Percentiles rank a stretch among this genome's conserved stretches.
These are phyloP conservation scores for Fusarium verrucosum DNA, from an alignment of 2,329 filamentous ascomycete species.

Conservation along the genomic window DNA sequence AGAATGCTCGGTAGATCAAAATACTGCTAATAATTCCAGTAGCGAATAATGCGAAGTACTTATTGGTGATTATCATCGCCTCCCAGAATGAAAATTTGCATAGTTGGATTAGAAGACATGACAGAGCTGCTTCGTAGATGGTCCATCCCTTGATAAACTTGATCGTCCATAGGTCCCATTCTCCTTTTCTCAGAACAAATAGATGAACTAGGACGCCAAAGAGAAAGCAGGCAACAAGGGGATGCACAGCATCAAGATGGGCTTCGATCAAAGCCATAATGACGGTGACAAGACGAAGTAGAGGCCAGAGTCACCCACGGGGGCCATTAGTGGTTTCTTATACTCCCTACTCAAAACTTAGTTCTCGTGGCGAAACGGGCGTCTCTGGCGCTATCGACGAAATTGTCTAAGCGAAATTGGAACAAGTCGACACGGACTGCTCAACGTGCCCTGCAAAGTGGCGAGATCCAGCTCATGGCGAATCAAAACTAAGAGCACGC, in stretches of 20 bases:
- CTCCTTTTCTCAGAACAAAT: slow-evolving; percentile 3
- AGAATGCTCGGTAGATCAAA: slow-evolving; percentile 12
- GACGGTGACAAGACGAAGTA: too few relatives aligned
- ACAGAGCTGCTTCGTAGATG: neutral
- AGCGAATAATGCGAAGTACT: neutral
- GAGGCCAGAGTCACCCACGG: too few relatives aligned
- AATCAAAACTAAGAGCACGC: too few relatives aligned
- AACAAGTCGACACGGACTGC: too few relatives aligned
- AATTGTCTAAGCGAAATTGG: too few relatives aligned
- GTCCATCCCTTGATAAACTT: neutral
- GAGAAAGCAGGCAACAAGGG: neutral
- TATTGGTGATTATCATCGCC: neutral
- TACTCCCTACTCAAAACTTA: too few relatives aligned
- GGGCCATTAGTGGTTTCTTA: too few relatives aligned
- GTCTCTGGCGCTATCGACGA: too few relatives aligned
- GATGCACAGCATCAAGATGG: neutral
- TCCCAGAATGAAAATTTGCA: neutral
- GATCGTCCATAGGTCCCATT: slow-evolving; percentile 20
- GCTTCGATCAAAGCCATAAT: neutral
- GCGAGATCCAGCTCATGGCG: too few relatives aligned
- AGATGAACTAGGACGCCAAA: neutral
- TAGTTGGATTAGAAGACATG: neutral
- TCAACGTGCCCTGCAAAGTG: too few relatives aligned
- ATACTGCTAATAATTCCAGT: slow-evolving; percentile 8
- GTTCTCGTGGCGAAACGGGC: too few relatives aligned